A percentile compares a stretch with the other conserved stretches of the same genome.
Evolutionary conservation across 2,329 filamentous ascomycete genomes (phyloP).

Genomic region (Pseudopithomyces maydicus): DNA sequence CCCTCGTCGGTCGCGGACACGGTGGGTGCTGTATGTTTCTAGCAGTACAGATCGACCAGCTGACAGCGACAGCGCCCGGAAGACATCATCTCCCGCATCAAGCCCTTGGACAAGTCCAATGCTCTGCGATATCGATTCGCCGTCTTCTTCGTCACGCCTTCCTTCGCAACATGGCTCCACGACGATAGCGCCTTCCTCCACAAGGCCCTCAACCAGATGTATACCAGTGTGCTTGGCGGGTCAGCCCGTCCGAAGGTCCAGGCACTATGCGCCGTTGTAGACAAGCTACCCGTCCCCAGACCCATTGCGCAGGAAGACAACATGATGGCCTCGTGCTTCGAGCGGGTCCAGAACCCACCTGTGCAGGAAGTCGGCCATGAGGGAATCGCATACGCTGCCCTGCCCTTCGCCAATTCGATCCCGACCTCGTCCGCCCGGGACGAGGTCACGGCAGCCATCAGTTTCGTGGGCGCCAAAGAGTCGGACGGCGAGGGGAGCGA

Average conservation of each 20-base stretch:
- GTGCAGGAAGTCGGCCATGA: conserved; percentile 34
- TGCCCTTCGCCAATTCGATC: conserved; percentile 19
- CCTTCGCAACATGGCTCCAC: conserved; percentile 38
- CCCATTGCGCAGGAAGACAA: conserved; percentile 3
- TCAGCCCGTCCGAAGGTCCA: conserved; percentile 12
- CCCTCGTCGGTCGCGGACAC: conserved; percentile 26
- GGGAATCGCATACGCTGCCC: conserved; percentile 38
- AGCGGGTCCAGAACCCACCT: conserved; percentile 14
- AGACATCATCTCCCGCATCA: conserved; percentile 29
- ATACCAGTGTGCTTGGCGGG: conserved; percentile 6
- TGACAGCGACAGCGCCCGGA: conserved; percentile 24
- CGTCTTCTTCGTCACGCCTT: conserved; percentile 39
- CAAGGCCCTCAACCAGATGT: conserved; percentile 29
- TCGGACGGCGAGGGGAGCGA: neutral
- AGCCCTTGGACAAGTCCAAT: conserved; percentile 13
- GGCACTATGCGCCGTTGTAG: conserved; percentile 43
- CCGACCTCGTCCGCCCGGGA: conserved; percentile 5
- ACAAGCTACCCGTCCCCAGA: conserved; percentile 38
- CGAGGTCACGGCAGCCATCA: conserved; percentile 29
- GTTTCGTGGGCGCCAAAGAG: conserved; percentile 22
- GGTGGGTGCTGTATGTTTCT: conserved; percentile 18
- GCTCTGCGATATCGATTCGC: conserved; percentile 20
- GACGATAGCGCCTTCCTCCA: conserved; percentile 32
- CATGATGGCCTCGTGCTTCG: conserved; percentile 4
- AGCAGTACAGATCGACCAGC: neutral